Evolutionary conservation across 495 filamentous ascomycete genomes (phyloP).

Genomic region (Trypethelium eluteriae): DNA sequence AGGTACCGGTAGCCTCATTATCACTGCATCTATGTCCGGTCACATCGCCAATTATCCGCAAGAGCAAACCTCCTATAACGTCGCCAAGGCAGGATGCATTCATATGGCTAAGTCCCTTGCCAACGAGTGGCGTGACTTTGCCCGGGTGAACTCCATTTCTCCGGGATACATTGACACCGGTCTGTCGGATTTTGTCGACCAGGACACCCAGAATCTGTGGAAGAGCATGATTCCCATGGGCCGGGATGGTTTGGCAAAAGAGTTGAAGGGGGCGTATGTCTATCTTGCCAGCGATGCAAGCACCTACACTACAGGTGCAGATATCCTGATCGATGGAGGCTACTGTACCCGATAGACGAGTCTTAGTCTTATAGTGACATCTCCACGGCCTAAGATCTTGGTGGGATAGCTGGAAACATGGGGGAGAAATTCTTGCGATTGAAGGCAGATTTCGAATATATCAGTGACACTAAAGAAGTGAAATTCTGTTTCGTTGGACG

Average conservation of each 20-base stretch:
- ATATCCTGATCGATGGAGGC: conserved; percentile 52
- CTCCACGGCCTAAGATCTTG: background rate
- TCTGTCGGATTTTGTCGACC: conserved; percentile 63
- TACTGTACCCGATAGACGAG: conserved; percentile 36
- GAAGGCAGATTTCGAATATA: background rate
- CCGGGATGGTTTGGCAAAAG: conserved; percentile 65
- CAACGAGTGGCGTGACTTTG: conserved; percentile 73
- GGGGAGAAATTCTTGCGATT: no score
- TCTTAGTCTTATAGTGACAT: background rate
- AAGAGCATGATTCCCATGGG: conserved; percentile 70
- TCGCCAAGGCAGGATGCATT: conserved; percentile 58
- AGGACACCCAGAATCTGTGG: conserved; percentile 66
- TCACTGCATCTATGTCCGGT: conserved; percentile 61
- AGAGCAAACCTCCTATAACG: conserved; percentile 75
- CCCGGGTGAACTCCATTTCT: conserved; percentile 64
- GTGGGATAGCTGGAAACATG: background rate
- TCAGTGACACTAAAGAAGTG: background rate
- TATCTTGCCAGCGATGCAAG: conserved; percentile 66
- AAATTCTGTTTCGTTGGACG: no score
- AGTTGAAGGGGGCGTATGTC: conserved; percentile 77
- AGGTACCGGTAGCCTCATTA: conserved; percentile 53
- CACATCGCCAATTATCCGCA: conserved; percentile 73
- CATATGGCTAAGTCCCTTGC: conserved; percentile 52
- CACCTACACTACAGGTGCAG: conserved; percentile 40
- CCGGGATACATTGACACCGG: conserved; percentile 78